Evolutionary conservation across 352 stramenopile genomes (phyloP).

Genomic region (Globisporangium viniferum): DNA sequence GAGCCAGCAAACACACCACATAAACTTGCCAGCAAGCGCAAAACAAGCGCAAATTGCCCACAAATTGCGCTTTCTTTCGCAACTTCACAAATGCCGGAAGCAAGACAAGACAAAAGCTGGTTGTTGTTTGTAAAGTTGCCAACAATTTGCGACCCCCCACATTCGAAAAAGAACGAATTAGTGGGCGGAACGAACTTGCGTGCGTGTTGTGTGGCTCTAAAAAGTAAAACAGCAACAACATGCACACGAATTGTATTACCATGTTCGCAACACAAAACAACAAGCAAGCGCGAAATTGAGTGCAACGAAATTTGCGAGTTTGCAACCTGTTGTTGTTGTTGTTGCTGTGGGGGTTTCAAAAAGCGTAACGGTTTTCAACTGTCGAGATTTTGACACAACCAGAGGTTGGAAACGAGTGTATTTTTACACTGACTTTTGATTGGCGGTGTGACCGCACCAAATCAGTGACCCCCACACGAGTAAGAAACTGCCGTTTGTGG

Average conservation of each 20-base stretch:
- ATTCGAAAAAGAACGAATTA: conserved; percentile 9
- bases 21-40: background rate
- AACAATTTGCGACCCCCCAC: conserved; percentile 1
- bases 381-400: background rate
- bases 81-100: background rate
- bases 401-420: background rate
- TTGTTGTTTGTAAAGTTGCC: background rate
- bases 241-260: background rate
- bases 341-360: background rate
- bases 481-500: background rate
- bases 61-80: background rate
- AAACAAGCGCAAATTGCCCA: background rate
- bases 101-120: background rate
- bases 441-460: background rate
- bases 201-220: background rate
- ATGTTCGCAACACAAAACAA: background rate
- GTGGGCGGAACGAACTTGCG: background rate
- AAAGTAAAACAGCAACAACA: background rate
- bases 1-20: background rate
- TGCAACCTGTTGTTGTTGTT: no score
- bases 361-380: background rate
- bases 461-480: background rate
- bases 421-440: background rate
- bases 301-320: background rate
- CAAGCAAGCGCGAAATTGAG: background rate